Evolutionary conservation across 106 monocot genomes (phyloP).

Genomic region (Iris macrosiphon): DNA sequence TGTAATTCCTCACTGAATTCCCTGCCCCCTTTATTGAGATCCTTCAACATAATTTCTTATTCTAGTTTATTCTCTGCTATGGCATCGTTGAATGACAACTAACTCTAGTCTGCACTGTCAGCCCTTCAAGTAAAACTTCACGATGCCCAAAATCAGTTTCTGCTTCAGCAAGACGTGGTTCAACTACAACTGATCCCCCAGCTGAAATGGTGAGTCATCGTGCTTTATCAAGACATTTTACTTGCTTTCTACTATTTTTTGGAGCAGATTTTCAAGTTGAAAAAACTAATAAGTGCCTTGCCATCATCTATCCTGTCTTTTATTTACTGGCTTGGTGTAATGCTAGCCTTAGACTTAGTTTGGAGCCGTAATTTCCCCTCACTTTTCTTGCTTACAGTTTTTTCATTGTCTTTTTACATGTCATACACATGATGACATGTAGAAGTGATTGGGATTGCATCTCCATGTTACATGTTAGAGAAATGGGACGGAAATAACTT

Average conservation of each 20-base stretch:
- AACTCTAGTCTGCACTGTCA: constrained; percentile 1
- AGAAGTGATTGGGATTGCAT: too few relatives aligned
- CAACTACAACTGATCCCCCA: neutral
- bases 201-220: constrained; percentile 34
- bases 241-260: too few relatives aligned
- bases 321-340: too few relatives aligned
- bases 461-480: too few relatives aligned
- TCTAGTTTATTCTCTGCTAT: neutral
- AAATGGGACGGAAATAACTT: too few relatives aligned
- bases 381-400: constrained; percentile 5
- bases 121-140: constrained; percentile 16
- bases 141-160: neutral
- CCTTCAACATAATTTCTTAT: neutral
- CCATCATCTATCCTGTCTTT: too few relatives aligned
- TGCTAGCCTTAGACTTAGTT: too few relatives aligned
- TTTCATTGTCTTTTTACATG: neutral
- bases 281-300: too few relatives aligned
- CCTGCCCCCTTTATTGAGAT: neutral
- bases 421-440: neutral
- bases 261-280: too few relatives aligned
- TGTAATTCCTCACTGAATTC: neutral
- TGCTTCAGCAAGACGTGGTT: constrained; percentile 1
- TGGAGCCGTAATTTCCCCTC: too few relatives aligned
- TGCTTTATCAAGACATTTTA: too few relatives aligned
- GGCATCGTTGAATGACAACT: neutral